These are phyloP conservation scores for Metschnikowia santaceciliae DNA, from an alignment of 805 yeast species.

Conservation along the genomic window DNA sequence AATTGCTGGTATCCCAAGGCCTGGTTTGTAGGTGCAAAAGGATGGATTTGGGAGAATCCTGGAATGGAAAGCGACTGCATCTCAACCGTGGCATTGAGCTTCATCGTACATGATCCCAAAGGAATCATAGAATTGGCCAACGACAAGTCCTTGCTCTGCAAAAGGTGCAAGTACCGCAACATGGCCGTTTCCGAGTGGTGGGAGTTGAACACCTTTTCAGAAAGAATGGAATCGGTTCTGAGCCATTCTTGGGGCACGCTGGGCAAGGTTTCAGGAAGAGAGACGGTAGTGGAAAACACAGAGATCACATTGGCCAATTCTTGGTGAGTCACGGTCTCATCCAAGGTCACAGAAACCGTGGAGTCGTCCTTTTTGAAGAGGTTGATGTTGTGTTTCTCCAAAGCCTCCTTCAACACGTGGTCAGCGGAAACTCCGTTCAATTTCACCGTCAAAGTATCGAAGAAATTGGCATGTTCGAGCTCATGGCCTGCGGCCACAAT, in stretches of 20 bases:
- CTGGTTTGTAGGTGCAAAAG: conserved; percentile 87
- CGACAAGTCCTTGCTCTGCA: conserved; percentile 85
- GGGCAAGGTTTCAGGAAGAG: conserved; percentile 38
- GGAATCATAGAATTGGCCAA: conserved; percentile 97
- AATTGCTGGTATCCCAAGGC: conserved; percentile 82
- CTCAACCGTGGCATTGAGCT: conserved; percentile 89
- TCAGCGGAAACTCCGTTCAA: conserved; percentile 51
- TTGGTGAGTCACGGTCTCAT: conserved; percentile 70
- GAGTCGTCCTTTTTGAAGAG: conserved; percentile 60
- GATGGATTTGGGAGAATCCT: conserved; percentile 83
- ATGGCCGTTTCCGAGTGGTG: conserved; percentile 94
- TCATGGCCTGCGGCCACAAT: conserved; percentile 43
- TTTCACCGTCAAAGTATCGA: conserved; percentile 79
- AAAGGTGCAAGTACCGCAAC: conserved; percentile 80
- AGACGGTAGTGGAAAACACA: conserved; percentile 47
- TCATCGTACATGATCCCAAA: conserved; percentile 97
- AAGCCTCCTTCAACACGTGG: conserved; percentile 54
- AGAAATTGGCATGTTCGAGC: conserved; percentile 61
- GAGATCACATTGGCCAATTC: conserved; percentile 59
- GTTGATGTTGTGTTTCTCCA: conserved; percentile 63
- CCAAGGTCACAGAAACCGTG: conserved; percentile 77
- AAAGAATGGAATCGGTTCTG: conserved; percentile 58
- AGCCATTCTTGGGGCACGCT: conserved; percentile 44
- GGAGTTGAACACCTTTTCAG: conserved; percentile 74
- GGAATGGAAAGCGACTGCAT: conserved; percentile 96